phyloP scores from a whole-genome alignment of 164 flowering plant species.

The Liquidambar formosana region DNA sequence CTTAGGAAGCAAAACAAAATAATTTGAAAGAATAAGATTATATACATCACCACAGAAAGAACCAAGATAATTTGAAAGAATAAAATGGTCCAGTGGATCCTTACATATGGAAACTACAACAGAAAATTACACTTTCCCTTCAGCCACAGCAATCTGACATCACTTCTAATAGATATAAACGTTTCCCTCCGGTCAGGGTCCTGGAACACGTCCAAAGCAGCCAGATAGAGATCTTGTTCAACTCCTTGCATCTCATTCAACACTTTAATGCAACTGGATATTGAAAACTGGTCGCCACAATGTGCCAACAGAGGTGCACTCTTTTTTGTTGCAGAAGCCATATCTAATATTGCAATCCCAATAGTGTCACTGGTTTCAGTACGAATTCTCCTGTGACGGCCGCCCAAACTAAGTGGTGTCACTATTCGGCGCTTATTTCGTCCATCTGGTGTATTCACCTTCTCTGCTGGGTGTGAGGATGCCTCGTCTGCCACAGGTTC shows the following conservation, averaged over 20 bases:
- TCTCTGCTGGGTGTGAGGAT: not conserved
- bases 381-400: not conserved
- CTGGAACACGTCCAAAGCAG: slow-evolving; percentile 7
- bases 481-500: not conserved
- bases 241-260: slow-evolving; percentile 5
- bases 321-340: not conserved
- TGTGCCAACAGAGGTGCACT: not conserved
- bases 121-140: slow-evolving; percentile 1
- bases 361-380: not conserved
- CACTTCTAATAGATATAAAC: slow-evolving; percentile 3
- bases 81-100: too few species aligned
- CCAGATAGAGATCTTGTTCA: slow-evolving; percentile 4
- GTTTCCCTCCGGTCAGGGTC: slow-evolving; percentile 3
- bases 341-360: not conserved
- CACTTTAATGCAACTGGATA: slow-evolving; percentile 7
- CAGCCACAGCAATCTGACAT: slow-evolving; percentile 1
- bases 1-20: too few species aligned
- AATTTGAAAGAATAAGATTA: too few species aligned
- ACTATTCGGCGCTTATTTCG: not conserved
- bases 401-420: not conserved
- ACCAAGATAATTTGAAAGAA: too few species aligned
- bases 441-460: not conserved
- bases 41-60: too few species aligned
- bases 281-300: not conserved
- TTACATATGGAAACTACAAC: not conserved